Base-by-base conservation (phyloP, 306 rosid genomes). In the Comarum palustre region DNA sequence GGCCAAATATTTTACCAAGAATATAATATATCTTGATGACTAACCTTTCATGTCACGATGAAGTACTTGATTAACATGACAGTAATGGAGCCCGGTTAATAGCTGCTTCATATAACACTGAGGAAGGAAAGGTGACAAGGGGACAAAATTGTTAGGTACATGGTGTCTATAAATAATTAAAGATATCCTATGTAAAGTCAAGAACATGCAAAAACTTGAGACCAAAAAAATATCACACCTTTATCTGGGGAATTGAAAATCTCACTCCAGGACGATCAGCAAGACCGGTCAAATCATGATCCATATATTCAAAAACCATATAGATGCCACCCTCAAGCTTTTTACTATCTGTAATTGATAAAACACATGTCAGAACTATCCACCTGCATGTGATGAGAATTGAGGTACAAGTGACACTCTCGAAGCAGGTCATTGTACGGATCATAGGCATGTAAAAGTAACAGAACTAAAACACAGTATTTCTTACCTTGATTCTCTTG, bases 221-320 rank as follows among this genome's bases (percentile, higher is more conserved):
- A 29, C 42, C 14, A 41, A 50, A 34, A 13, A 25, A 45, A 20
- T 14, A 50, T 8, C 31, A 39, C 72, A 86, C 94, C 86, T 89
- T 89, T 52, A 89, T 83, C 81, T 89, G 95, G 15, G 95, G 95
- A 78, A 89, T 82, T 3, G 89, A 78, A 79, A 89, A 86, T 78
- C 87, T 85, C 88, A 83, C 81, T 71, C 88, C 91, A 78, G 89
- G 91, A 32, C 88, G 89, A 39, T 86, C 88, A 57, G 89, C 86
- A 73, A 89, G 91, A 74, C 95, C 95, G 2, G 87, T 85, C 78
- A 89, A 85, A 70, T 89, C 95, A 69, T 89, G 95, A 84, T 89
- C 95, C 91, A 89, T 89, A 79, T 89, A 89, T 75, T 89, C 95
- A 78, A 89, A 83, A 73, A 89, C 95, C 91, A 89, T 89, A 75